Percentiles rank a stretch among this genome's conserved stretches.
Evolutionary conservation across 2,329 filamentous ascomycete genomes (phyloP).

Genomic region (Westerdykella aurantiaca): DNA sequence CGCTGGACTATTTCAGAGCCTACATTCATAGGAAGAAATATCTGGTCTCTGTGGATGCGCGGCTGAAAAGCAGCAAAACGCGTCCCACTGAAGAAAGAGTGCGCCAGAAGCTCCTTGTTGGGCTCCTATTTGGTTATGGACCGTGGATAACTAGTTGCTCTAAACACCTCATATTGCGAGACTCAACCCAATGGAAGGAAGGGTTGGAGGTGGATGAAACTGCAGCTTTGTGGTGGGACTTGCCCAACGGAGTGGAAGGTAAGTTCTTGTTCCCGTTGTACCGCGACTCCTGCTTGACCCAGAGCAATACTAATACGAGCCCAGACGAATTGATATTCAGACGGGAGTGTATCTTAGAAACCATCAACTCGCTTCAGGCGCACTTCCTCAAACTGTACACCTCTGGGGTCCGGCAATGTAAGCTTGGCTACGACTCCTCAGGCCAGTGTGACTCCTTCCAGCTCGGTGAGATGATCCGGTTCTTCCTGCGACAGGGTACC

Average conservation of each 20-base stretch:
- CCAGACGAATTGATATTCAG: slow-evolving; percentile 61
- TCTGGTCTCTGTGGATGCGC: slow-evolving; percentile 40
- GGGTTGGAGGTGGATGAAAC: slow-evolving; percentile 34
- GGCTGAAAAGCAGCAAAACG: slow-evolving; percentile 29
- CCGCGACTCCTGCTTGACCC: not conserved
- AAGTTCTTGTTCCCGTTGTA: slow-evolving; percentile 1
- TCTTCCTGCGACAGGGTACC: slow-evolving; percentile 58
- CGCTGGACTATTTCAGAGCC: slow-evolving; percentile 50
- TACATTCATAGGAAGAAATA: slow-evolving; percentile 48
- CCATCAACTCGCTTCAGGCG: slow-evolving; percentile 61
- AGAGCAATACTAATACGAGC: too few relatives aligned
- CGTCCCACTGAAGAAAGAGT: slow-evolving; percentile 55
- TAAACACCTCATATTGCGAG: slow-evolving; percentile 60
- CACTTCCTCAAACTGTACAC: slow-evolving; percentile 65
- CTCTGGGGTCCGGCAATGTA: slow-evolving; percentile 62
- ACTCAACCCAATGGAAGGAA: slow-evolving; percentile 54
- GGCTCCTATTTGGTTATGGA: slow-evolving; percentile 59
- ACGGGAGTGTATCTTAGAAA: slow-evolving; percentile 61
- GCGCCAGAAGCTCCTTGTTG: slow-evolving; percentile 64
- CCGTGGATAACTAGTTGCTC: slow-evolving; percentile 57
- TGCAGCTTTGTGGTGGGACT: slow-evolving; percentile 62
- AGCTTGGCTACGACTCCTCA: slow-evolving; percentile 67
- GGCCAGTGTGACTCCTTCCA: slow-evolving; percentile 71
- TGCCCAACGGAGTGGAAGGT: slow-evolving; percentile 65
- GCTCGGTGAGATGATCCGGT: slow-evolving; percentile 70